These are phyloP conservation scores for Aspergillus carbonarius DNA, from an alignment of 2,329 filamentous ascomycete genomes.

Conservation along the genomic window DNA sequence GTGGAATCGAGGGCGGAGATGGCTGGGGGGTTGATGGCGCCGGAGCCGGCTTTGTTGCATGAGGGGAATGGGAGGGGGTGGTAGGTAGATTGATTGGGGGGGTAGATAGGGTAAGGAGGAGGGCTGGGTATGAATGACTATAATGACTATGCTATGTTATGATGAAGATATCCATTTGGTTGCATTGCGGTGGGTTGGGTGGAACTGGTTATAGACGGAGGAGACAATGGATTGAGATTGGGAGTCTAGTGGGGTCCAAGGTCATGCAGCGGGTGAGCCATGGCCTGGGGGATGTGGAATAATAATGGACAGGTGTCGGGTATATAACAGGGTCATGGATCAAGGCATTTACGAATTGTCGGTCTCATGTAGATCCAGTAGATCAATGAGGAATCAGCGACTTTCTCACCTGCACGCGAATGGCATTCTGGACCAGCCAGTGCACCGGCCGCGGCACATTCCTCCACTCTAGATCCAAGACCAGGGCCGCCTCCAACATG, in stretches of 20 bases:
- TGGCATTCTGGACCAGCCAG: constrained; percentile 36
- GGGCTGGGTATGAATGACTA: neutral
- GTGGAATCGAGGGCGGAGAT: neutral
- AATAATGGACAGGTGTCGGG: neutral
- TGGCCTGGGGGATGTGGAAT: neutral
- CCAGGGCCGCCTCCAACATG: constrained; percentile 38
- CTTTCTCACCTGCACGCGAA: constrained; percentile 30
- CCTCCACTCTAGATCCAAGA: constrained; percentile 35
- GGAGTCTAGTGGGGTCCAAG: neutral
- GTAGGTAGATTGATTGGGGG: neutral
- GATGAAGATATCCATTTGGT: constrained; percentile 5
- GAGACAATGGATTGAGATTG: constrained; percentile 12
- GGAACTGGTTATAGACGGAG: constrained; percentile 5
- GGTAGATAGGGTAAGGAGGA: neutral
- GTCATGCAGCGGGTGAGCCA: neutral
- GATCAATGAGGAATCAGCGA: neutral
- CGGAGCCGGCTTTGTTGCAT: constrained; percentile 20
- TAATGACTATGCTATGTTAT: constrained; percentile 8
- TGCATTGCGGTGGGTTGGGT: constrained; percentile 1
- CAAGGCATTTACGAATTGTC: too few relatives aligned
- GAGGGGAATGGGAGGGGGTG: constrained; percentile 22
- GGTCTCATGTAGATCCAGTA: neutral
- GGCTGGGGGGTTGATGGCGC: neutral
- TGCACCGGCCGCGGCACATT: constrained; percentile 22
- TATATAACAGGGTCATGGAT: neutral